Conservation (phyloP, 2,329 filamentous ascomycete species). For the Fusarium mundagurra region DNA sequence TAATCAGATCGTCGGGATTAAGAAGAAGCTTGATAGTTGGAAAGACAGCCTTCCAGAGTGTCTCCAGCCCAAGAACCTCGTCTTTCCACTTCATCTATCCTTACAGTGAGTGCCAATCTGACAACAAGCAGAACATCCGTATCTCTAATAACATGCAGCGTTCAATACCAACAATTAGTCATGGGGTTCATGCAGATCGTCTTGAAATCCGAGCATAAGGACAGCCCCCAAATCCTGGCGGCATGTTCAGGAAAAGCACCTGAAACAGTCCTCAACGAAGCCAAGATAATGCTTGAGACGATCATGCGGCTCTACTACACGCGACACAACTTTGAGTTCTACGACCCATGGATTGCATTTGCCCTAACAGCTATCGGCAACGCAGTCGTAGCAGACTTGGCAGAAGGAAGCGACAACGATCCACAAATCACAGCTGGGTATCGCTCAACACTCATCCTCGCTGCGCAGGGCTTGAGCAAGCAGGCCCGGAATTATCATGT, state of each 20-base stretch:
- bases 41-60: background rate
- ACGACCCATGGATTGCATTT: background rate
- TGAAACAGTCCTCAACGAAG: background rate
- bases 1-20: background rate
- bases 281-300: background rate
- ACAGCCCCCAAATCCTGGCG: background rate
- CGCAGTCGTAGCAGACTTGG: background rate
- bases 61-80: background rate
- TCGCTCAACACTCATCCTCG: background rate
- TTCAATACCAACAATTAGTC: background rate
- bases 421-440: background rate
- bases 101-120: background rate
- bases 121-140: accelerated
- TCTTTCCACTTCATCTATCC: background rate
- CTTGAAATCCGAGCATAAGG: background rate
- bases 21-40: background rate
- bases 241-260: background rate
- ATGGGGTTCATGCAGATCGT: background rate
- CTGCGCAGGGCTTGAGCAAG: background rate
- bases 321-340: background rate
- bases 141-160: background rate
- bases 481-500: background rate
- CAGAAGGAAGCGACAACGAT: background rate
- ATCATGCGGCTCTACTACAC: background rate
- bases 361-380: background rate